Evolutionary conservation across 2,329 filamentous ascomycete genomes (phyloP).

Genomic region (Laburnicola sp.): DNA sequence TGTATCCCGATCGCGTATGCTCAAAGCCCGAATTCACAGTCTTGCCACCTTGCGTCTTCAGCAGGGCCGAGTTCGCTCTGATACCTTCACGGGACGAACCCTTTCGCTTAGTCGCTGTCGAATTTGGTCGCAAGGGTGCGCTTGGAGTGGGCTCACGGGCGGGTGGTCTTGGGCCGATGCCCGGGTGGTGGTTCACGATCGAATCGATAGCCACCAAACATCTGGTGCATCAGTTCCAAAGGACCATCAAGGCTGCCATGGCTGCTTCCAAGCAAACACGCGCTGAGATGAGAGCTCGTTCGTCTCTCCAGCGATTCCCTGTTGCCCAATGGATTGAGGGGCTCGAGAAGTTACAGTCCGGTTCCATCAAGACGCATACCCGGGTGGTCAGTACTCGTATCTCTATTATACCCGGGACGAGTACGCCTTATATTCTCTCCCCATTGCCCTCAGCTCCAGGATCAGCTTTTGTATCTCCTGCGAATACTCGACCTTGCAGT

Average conservation of each 20-base stretch:
- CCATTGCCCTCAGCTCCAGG: slow-evolving; percentile 22
- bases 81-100: slow-evolving; percentile 71
- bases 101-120: slow-evolving; percentile 69
- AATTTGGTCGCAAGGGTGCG: slow-evolving; percentile 69
- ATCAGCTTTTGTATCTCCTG: slow-evolving; percentile 16
- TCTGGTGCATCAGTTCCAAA: slow-evolving; percentile 66
- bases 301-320: slow-evolving; percentile 67
- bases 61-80: slow-evolving; percentile 68
- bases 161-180: slow-evolving; percentile 69
- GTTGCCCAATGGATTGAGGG: slow-evolving; percentile 69
- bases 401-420: slow-evolving; percentile 1
- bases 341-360: slow-evolving; percentile 63
- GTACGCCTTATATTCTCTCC: slow-evolving; percentile 8
- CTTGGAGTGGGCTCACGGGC: slow-evolving; percentile 68
- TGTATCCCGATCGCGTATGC: slow-evolving; percentile 67
- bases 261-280: slow-evolving; percentile 60
- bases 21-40: slow-evolving; percentile 71
- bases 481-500: slow-evolving; percentile 20
- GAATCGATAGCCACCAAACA: slow-evolving; percentile 67
- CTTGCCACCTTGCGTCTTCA: slow-evolving; percentile 68
- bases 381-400: slow-evolving; percentile 26
- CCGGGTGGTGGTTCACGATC: slow-evolving; percentile 71
- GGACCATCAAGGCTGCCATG: slow-evolving; percentile 64
- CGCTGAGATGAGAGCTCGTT: slow-evolving; percentile 66
- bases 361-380: slow-evolving; percentile 61